phyloP scores from a whole-genome alignment of 306 rosid genomes.

The Pyrus bretschneideri region DNA sequence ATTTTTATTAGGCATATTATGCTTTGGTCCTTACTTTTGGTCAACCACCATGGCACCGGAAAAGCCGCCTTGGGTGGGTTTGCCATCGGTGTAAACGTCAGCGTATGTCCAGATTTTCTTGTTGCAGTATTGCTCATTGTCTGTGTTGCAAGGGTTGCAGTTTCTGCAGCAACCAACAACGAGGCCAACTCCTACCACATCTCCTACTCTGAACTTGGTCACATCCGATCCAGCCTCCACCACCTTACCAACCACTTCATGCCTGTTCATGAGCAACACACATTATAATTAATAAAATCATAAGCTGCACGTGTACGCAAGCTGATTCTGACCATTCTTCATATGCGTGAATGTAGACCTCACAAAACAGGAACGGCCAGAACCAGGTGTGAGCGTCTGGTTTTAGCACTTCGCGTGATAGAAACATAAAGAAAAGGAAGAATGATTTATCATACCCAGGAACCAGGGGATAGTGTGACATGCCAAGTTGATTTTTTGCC shows the following conservation, averaged over 20 bases:
- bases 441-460: slow-evolving; percentile 43
- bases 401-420: too few relatives aligned
- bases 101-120: slow-evolving; percentile 72
- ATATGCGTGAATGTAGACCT: too few relatives aligned
- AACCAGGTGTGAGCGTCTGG: too few relatives aligned
- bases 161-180: slow-evolving; percentile 61
- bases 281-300: not conserved
- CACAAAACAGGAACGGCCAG: too few relatives aligned
- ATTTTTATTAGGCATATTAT: not conserved
- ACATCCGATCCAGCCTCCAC: slow-evolving; percentile 73
- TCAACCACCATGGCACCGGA: slow-evolving; percentile 58
- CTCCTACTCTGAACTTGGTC: slow-evolving; percentile 45
- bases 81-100: slow-evolving; percentile 60
- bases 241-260: slow-evolving; percentile 77
- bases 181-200: slow-evolving; percentile 62
- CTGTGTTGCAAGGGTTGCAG: slow-evolving; percentile 52
- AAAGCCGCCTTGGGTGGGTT: slow-evolving; percentile 84
- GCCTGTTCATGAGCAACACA: slow-evolving; percentile 25
- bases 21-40: slow-evolving; percentile 37
- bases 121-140: slow-evolving; percentile 71
- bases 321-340: too few relatives aligned
- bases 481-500: slow-evolving; percentile 73
- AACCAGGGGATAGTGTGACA: slow-evolving; percentile 86
- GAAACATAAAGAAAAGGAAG: too few relatives aligned
- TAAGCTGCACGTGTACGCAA: not conserved